Base-by-base conservation (phyloP, 306 rosid species). In the Albizia julibrissin region DNA sequence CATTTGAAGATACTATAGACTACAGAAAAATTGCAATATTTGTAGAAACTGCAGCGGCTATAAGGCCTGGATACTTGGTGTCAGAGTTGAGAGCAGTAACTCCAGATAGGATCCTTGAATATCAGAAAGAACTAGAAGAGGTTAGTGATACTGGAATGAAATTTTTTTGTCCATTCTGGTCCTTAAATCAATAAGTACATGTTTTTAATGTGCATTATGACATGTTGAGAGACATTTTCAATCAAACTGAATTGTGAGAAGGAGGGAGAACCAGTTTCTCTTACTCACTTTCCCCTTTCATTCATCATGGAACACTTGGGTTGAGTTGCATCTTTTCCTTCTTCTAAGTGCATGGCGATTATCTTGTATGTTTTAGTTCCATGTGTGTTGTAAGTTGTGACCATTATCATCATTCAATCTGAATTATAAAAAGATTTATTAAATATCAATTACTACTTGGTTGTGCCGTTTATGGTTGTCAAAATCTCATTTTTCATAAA, bases 1-100 rank as follows among this genome's bases (percentile, higher is more conserved):
- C 99, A 18, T 95, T 95, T 72, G 99, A 95, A 89, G 97, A 92
- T 80, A 92, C 90, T 14, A 82, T 95, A 84, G 97, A 95, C 87
- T 95, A 93, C 84, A 86, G 87, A 76, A 95, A 90, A 89, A 87
- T 89, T 85, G 97, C 97, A 8, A 80, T 95, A 54, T 95, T 95
- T 85, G 91, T 93, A 13, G 98, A 95, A 72, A 72, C 94, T 42
- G 61, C 84, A 54, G 54, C 91, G 64, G 97, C 97, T 75, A 72
- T 90, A 70, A 86, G 83, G 81, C 96, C 96, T 1, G 96, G 94
- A 73, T 80, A 83, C 80, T 80, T 95, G 83, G 90, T 92, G 44
- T 88, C 94, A 39, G 84, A 81, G 81, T 89, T 95, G 86, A 91
- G 92, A 74, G 86, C 83, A 6, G 71, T 91, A 27, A 68, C 91